A percentile compares a stretch with the other conserved stretches of the same genome.
Evolutionary conservation across 257 asterid genomes (phyloP).

Genomic region (Solanum habrochaites): DNA sequence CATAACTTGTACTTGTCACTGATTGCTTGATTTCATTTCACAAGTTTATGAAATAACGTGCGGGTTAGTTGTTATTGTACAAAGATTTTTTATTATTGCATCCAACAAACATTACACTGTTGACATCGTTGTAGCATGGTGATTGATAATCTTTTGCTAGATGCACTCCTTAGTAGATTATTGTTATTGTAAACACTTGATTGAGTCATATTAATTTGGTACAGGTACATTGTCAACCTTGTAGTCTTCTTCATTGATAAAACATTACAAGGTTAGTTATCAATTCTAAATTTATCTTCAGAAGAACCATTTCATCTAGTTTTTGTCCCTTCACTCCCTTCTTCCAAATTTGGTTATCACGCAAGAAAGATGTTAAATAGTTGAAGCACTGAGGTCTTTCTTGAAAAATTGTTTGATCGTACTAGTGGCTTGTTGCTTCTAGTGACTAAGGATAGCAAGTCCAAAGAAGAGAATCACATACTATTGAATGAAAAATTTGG

Average conservation of each 20-base stretch:
- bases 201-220: neutral
- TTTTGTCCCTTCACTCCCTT: neutral
- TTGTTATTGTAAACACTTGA: neutral
- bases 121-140: constrained; percentile 95
- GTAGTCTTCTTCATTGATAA: constrained; percentile 89
- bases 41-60: constrained; percentile 76
- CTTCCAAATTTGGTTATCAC: neutral
- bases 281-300: neutral
- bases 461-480: constrained; percentile 71
- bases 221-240: constrained; percentile 88
- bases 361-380: neutral
- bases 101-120: constrained; percentile 95
- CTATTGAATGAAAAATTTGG: constrained; percentile 64
- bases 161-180: neutral
- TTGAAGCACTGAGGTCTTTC: neutral
- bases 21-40: neutral
- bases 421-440: constrained; percentile 58
- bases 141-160: neutral
- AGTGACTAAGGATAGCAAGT: constrained; percentile 47
- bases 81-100: constrained; percentile 84
- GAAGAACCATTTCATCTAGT: neutral
- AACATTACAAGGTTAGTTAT: constrained; percentile 59
- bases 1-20: neutral
- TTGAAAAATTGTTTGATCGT: constrained; percentile 78
- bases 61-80: constrained; percentile 70